Evolutionary conservation across 208 protist species (phyloP).

Genomic region (Endotrypanum monterogeii): DNA sequence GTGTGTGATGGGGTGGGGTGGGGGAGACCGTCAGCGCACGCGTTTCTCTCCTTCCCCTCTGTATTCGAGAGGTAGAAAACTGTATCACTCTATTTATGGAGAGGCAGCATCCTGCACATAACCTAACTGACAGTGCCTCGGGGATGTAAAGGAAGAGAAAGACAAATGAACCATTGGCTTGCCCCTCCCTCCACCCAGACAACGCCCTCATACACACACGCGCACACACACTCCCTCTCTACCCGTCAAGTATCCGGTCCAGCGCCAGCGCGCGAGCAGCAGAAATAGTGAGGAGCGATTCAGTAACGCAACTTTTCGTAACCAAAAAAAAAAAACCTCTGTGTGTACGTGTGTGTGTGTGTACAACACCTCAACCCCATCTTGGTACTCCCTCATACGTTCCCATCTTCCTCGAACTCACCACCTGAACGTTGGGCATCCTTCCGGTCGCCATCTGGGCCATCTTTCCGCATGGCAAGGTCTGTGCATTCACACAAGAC

Average conservation of each 20-base stretch:
- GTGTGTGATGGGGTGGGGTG: conserved; percentile 15
- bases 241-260: neutral
- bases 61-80: too few species aligned
- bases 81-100: too few species aligned
- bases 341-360: neutral
- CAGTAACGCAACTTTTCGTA: too few species aligned
- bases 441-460: neutral
- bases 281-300: too few species aligned
- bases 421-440: neutral
- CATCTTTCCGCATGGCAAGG: neutral
- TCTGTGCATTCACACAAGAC: too few species aligned
- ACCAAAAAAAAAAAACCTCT: too few species aligned
- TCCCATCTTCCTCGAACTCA: neutral
- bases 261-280: too few species aligned
- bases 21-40: too few species aligned
- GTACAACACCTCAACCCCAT: neutral
- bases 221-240: neutral
- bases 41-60: neutral
- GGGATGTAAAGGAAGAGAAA: too few species aligned
- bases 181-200: neutral
- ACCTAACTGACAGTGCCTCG: too few species aligned
- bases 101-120: too few species aligned
- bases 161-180: too few species aligned
- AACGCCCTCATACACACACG: neutral
- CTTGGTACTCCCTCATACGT: neutral